A percentile compares a stretch with the other conserved stretches of the same genome.
phyloP scores from a whole-genome alignment of 2,329 filamentous ascomycete species.

The Cercospora sp. region DNA sequence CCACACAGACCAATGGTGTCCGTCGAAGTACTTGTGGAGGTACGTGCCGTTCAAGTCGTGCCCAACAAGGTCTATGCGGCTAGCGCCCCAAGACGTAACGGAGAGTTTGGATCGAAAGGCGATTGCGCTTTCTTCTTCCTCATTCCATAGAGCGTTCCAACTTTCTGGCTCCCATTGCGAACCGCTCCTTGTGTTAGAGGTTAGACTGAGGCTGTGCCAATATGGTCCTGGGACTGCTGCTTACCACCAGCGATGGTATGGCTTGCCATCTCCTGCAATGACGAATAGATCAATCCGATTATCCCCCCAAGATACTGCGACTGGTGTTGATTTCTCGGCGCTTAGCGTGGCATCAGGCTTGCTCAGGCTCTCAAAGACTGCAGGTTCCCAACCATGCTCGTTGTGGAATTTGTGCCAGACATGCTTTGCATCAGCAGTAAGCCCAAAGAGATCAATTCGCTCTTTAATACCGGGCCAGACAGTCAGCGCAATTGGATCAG shows the following conservation, averaged over 20 bases:
- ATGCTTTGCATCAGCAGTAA: neutral
- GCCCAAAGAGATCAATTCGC: neutral
- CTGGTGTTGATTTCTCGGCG: neutral
- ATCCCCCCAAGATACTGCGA: neutral
- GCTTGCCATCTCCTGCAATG: neutral
- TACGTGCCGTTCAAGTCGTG: neutral
- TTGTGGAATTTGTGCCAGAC: slow-evolving; percentile 7
- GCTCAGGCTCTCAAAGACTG: neutral
- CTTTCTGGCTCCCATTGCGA: slow-evolving; percentile 1
- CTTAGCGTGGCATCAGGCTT: neutral
- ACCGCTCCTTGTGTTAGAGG: neutral
- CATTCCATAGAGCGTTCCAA: neutral
- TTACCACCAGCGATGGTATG: slow-evolving; percentile 5
- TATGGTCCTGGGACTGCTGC: neutral
- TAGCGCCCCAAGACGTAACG: neutral
- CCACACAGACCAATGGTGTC: neutral
- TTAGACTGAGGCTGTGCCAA: neutral
- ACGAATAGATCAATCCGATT: neutral
- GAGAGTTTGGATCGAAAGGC: neutral
- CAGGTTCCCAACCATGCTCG: neutral
- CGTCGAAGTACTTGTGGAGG: slow-evolving; percentile 2
- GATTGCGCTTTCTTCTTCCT: neutral
- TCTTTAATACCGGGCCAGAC: neutral
- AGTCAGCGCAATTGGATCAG: neutral
- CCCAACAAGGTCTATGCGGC: neutral